These are phyloP conservation scores for Cyclotella choctawhatcheeana DNA, from an alignment of 108 stramenopile species.

Conservation along the genomic window DNA sequence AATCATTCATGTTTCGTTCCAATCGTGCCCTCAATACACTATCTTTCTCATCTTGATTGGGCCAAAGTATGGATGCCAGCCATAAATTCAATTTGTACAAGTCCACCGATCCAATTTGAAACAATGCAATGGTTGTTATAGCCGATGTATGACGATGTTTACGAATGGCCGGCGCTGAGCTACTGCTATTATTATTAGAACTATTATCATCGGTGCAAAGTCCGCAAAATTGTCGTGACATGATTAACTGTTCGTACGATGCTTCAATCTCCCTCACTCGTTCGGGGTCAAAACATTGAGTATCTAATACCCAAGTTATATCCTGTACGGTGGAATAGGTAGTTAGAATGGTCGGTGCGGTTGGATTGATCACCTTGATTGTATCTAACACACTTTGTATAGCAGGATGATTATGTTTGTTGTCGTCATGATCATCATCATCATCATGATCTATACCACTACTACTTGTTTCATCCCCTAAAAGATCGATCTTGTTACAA, in stretches of 20 bases:
- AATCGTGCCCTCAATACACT: slow-evolving; percentile 63
- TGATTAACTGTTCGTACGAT: slow-evolving; percentile 21
- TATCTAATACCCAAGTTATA: slow-evolving; percentile 87
- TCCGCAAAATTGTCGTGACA: slow-evolving; percentile 28
- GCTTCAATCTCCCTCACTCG: slow-evolving; percentile 54
- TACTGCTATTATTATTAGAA: neutral
- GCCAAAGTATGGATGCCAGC: slow-evolving; percentile 86
- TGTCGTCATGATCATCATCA: too few relatives aligned
- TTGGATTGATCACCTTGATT: slow-evolving; percentile 85
- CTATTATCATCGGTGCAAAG: slow-evolving; percentile 7
- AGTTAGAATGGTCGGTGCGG: slow-evolving; percentile 74
- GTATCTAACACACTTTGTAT: slow-evolving; percentile 24
- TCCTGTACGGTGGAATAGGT: slow-evolving; percentile 82
- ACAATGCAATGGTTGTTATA: slow-evolving; percentile 67
- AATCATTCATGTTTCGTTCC: slow-evolving; percentile 12
- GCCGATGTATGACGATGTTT: slow-evolving; percentile 68
- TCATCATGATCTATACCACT: too few relatives aligned
- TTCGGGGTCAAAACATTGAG: slow-evolving; percentile 79
- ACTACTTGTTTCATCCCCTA: too few relatives aligned
- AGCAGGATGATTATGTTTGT: neutral
- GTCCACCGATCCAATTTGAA: slow-evolving; percentile 57
- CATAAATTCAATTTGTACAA: slow-evolving; percentile 66
- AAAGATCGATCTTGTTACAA: slow-evolving; percentile 85
- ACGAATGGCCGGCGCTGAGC: slow-evolving; percentile 1
- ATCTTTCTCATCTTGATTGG: slow-evolving; percentile 80